phyloP scores from a whole-genome alignment of 176 grass and related monocot species.

The Oryza glaberrima region DNA sequence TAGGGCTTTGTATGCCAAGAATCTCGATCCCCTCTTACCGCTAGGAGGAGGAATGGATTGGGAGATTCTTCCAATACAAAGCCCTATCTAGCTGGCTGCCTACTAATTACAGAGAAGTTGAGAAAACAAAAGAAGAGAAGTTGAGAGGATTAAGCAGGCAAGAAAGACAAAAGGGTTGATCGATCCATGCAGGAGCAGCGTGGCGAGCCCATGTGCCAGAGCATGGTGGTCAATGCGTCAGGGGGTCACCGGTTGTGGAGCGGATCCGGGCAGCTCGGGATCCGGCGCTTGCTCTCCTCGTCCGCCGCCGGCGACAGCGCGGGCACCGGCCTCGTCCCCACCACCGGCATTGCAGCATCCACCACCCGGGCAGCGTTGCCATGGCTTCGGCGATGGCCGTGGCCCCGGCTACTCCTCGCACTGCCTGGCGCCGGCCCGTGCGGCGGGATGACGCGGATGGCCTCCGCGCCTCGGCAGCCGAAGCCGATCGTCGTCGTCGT shows the following conservation, averaged over 20 bases:
- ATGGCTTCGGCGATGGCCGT: background rate
- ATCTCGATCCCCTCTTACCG: constrained; percentile 27
- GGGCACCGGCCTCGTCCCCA: constrained; percentile 17
- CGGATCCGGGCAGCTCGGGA: constrained; percentile 44
- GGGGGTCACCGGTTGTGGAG: constrained; percentile 37
- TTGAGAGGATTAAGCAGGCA: background rate
- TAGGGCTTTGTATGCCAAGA: constrained; percentile 34
- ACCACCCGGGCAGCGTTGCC: background rate
- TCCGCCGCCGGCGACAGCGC: background rate
- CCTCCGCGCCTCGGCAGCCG: background rate
- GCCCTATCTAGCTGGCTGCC: background rate
- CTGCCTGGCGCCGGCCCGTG: background rate
- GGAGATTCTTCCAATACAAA: constrained; percentile 45
- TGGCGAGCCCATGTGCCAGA: background rate
- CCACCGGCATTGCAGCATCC: background rate
- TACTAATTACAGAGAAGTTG: constrained; percentile 8
- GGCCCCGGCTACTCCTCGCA: background rate
- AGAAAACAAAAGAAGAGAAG: background rate
- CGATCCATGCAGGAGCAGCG: background rate
- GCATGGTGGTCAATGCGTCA: background rate
- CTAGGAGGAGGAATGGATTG: background rate
- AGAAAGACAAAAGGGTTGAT: background rate
- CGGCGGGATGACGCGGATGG: background rate
- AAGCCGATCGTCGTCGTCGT: background rate
- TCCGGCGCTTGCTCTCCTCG: constrained; percentile 38